Conservation (phyloP, 768 basidiomycete genomes). For the Phallus indusiatus region DNA sequence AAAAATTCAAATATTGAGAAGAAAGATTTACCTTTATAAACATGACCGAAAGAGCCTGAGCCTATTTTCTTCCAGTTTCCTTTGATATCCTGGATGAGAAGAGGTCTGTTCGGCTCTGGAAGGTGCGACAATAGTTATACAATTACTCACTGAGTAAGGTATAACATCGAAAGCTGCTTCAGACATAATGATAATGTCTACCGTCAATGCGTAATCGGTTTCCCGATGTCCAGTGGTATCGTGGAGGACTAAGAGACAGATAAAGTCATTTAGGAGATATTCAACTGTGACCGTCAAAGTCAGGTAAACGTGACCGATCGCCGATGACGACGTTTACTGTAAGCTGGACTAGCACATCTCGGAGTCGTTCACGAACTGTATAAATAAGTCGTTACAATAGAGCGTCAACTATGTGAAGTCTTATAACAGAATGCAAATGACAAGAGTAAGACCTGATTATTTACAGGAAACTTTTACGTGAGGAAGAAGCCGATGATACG, state of each 20-base stretch:
- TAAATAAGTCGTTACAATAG: no score
- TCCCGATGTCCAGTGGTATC: neutral
- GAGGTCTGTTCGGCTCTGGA: no score
- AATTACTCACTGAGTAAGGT: conserved; percentile 59
- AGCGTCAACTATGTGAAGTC: no score
- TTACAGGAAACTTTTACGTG: no score
- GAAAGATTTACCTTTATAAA: conserved; percentile 60
- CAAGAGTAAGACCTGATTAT: no score
- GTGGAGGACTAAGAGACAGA: neutral
- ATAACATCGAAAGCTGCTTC: conserved; percentile 66
- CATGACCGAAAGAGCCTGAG: conserved; percentile 88
- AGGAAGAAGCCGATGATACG: no score
- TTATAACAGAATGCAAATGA: no score
- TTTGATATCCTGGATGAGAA: conserved; percentile 57
- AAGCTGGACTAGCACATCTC: no score
- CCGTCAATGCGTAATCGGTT: neutral
- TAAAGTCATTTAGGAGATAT: neutral
- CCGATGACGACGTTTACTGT: no score
- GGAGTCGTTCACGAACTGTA: no score
- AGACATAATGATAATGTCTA: neutral
- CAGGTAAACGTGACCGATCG: no score
- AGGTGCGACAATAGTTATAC: conserved; percentile 9
- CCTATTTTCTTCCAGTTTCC: conserved; percentile 85
- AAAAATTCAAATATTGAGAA: neutral
- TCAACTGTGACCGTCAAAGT: no score